Evolutionary conservation across 805 yeast genomes (phyloP), one percentile per base, ranked within the genome.

Genomic region (Wickerhamomyces silvicola): DNA sequence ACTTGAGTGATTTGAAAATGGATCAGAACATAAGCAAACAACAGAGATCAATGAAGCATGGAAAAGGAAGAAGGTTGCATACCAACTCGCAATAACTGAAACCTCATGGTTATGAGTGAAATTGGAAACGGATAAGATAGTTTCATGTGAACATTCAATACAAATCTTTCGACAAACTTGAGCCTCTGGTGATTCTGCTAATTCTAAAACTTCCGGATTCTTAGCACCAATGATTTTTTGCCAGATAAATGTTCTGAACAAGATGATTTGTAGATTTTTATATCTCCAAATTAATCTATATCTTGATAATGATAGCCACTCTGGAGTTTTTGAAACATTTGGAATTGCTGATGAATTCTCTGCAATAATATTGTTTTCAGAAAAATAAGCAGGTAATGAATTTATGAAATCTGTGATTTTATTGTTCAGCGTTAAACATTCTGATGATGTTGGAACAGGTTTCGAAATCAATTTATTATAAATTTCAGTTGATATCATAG

Each of bases 1-100:
- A 4, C 31, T 32, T 2, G 72, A 60, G 42, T 66, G 64, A 30
- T 65, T 61, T 10, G 74, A 66, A 5, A 46, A 45, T 6, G 75
- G 69, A 33, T 73, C 77, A 8, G 75, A 63, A 37, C 74, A 66
- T 12, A 69, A 48, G 42, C 75, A 71, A 8, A 72, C 68, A 32
- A 75, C 64, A 7, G 79, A 76, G 30, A 78, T 71, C 35, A 78
- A 54, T 5, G 72, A 68, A 2, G 83, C 81, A 49, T 78, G 82
- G 54, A 77, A 75, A 10, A 75, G 41, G 50, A 73, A 78, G 46
- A 73, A 78, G 0, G 76, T 70, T 5, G 80, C 72, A 52, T 76
- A 72, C 84, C 84, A 78, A 18, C 72, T 67, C 10, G 73, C 62
- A 19, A 75, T 58, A 17, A 69, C 65, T n/a, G 72, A 62, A 13